Evolutionary conservation across 345 rosid genomes (phyloP).

Genomic region (Pugionium cornutum): DNA sequence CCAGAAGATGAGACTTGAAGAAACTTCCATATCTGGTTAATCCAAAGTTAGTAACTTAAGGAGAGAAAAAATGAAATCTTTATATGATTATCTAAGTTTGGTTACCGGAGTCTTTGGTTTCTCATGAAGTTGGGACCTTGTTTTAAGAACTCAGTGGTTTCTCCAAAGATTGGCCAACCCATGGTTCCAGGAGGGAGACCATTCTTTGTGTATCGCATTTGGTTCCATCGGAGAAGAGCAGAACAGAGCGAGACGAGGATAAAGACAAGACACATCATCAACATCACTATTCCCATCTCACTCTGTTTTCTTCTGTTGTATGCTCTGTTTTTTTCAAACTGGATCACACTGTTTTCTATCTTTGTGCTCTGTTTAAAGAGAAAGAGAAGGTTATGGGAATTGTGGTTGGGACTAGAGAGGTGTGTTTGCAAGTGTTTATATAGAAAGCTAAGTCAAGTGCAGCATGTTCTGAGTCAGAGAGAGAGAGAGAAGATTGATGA

Average conservation of each 20-base stretch:
- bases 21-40: slow-evolving; percentile 66
- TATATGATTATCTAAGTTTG: background rate
- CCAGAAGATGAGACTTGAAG: slow-evolving; percentile 92
- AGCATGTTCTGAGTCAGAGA: slow-evolving; percentile 3
- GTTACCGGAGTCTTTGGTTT: slow-evolving; percentile 74
- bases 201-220: slow-evolving; percentile 66
- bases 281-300: slow-evolving; percentile 64
- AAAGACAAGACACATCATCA: slow-evolving; percentile 43
- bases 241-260: slow-evolving; percentile 58
- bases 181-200: slow-evolving; percentile 95
- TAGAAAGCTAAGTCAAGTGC: slow-evolving; percentile 32
- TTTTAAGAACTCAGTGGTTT: slow-evolving; percentile 91
- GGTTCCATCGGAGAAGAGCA: slow-evolving; percentile 79
- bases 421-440: slow-evolving; percentile 32
- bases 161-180: slow-evolving; percentile 99
- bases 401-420: slow-evolving; percentile 26
- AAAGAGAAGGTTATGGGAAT: slow-evolving; percentile 2
- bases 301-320: background rate
- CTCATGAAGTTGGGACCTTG: slow-evolving; percentile 98
- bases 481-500: background rate
- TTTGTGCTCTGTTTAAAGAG: slow-evolving; percentile 5
- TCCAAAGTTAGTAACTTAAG: background rate
- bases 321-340: background rate
- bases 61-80: background rate
- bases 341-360: slow-evolving; percentile 8